phyloP scores from a whole-genome alignment of 2,329 filamentous ascomycete species.

The Aspergillus transmontanensis region DNA sequence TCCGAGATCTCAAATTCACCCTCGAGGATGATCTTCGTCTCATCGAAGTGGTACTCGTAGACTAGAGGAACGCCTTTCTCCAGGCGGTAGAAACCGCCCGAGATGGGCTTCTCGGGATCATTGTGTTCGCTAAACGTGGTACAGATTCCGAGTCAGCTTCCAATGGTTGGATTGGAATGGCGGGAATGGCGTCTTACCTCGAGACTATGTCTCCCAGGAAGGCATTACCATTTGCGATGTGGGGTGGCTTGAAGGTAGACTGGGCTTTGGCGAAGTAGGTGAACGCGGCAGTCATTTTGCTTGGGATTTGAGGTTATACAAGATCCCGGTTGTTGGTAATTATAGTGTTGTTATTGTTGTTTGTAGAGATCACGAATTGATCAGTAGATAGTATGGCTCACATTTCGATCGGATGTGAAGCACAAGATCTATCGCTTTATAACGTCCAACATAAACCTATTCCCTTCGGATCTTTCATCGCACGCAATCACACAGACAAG shows the following conservation, averaged over 20 bases:
- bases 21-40: constrained; percentile 74
- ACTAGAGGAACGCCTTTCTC: constrained; percentile 68
- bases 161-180: background rate
- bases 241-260: constrained; percentile 62
- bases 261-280: constrained; percentile 62
- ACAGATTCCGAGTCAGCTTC: constrained; percentile 2
- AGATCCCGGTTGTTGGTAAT: background rate
- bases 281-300: constrained; percentile 45
- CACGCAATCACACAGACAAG: background rate
- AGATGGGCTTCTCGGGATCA: constrained; percentile 62
- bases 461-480: background rate
- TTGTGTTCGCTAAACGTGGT: constrained; percentile 49
- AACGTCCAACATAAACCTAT: background rate
- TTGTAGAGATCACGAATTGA: background rate
- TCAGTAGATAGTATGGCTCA: background rate
- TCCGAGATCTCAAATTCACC: constrained; percentile 68
- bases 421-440: background rate
- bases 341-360: background rate
- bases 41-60: constrained; percentile 71
- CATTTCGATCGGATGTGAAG: background rate
- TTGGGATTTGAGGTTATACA: constrained; percentile 7
- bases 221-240: constrained; percentile 69
- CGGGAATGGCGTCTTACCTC: constrained; percentile 41
- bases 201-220: constrained; percentile 66
- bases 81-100: constrained; percentile 66